These are phyloP conservation scores for Stellera chamaejasme DNA, from an alignment of 345 rosid genomes.

Conservation along the genomic window DNA sequence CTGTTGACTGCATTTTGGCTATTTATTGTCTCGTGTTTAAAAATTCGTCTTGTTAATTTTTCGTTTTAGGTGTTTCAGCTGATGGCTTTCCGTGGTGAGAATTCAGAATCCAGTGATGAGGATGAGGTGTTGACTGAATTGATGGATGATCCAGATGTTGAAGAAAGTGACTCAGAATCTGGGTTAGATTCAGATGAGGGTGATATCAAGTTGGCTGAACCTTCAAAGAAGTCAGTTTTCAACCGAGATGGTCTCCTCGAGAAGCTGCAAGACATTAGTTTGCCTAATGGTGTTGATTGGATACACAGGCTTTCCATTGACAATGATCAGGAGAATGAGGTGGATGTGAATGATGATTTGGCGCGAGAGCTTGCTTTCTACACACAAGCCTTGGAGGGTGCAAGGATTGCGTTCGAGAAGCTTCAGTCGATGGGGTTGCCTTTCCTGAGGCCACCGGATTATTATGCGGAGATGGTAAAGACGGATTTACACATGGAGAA, in stretches of 20 bases:
- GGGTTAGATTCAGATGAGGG: constrained; percentile 57
- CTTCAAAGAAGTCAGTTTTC: constrained; percentile 48
- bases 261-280: constrained; percentile 72
- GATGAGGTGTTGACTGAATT: constrained; percentile 18
- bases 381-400: constrained; percentile 74
- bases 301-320: constrained; percentile 55
- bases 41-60: too few relatives aligned
- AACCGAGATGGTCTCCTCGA: constrained; percentile 61
- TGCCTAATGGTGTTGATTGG: constrained; percentile 72
- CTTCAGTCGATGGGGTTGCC: constrained; percentile 48
- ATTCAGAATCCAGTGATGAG: too few relatives aligned
- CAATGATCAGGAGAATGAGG: constrained; percentile 53
- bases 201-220: constrained; percentile 48
- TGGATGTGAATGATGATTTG: constrained; percentile 87
- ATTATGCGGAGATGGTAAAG: constrained; percentile 90
- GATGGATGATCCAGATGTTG: constrained; percentile 28
- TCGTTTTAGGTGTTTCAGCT: too few relatives aligned
- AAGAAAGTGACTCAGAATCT: constrained; percentile 30
- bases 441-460: constrained; percentile 75
- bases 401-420: constrained; percentile 54
- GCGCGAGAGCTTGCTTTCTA: constrained; percentile 66
- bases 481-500: constrained; percentile 74
- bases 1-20: too few relatives aligned
- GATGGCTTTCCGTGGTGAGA: too few relatives aligned
- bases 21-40: too few relatives aligned